phyloP scores from a whole-genome alignment of 192 early-diverging fungal genomes.

The Backusella westeae region DNA sequence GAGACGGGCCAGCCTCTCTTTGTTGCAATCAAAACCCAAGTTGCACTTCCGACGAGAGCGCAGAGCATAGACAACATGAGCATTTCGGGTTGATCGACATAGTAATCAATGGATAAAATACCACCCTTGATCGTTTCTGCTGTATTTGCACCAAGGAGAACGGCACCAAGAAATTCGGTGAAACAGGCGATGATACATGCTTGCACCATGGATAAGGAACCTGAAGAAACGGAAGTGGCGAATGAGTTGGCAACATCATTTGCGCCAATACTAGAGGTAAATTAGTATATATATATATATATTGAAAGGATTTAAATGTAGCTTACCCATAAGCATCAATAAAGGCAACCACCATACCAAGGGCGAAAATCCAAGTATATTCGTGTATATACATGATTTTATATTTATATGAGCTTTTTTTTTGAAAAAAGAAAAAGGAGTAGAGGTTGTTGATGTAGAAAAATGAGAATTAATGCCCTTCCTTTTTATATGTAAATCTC shows the following conservation, averaged over 20 bases:
- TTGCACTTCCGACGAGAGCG: conserved; percentile 70
- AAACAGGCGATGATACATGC: conserved; percentile 79
- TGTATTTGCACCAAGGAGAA: conserved; percentile 70
- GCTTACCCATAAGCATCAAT: conserved; percentile 54
- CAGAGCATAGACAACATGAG: conserved; percentile 86
- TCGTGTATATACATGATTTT: conserved; percentile 18
- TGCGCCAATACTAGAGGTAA: conserved; percentile 61
- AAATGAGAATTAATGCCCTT: background rate
- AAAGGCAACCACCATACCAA: conserved; percentile 66
- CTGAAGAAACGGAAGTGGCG: conserved; percentile 81
- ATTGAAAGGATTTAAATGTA: background rate
- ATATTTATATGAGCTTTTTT: background rate
- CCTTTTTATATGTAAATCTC: background rate
- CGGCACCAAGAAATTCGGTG: conserved; percentile 78
- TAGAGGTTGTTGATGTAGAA: background rate
- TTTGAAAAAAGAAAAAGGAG: too few species aligned
- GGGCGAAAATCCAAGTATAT: conserved; percentile 66
- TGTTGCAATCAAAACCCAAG: conserved; percentile 74
- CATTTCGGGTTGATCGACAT: conserved; percentile 62
- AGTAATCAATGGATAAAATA: conserved; percentile 60
- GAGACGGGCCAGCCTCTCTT: conserved; percentile 69
- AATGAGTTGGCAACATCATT: conserved; percentile 92
- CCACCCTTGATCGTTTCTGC: conserved; percentile 81
- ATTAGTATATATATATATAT: too few species aligned
- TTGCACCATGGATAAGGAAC: conserved; percentile 70